Conservation (phyloP, 75 land plant genomes). For the Pinus albicaulis region DNA sequence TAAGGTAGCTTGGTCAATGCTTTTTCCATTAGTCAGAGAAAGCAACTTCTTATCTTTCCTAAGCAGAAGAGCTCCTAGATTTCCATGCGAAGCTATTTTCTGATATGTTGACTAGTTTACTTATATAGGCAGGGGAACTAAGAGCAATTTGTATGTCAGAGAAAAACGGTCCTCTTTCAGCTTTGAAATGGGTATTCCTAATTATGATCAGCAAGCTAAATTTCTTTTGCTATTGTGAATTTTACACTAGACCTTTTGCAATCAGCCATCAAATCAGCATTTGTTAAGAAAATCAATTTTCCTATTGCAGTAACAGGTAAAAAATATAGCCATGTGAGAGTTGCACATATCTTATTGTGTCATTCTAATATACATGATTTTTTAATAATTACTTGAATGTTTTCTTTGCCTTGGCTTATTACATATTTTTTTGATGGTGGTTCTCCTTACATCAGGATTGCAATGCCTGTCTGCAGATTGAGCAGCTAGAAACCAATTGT, state of each 20-base stretch:
- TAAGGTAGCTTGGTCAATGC: too few relatives aligned
- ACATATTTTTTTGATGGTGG: background rate
- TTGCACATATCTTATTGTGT: background rate
- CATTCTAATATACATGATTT: background rate
- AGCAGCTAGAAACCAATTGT: background rate
- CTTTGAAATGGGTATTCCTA: background rate
- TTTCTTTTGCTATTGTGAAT: background rate
- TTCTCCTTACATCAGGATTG: constrained; percentile 4
- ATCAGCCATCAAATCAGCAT: background rate
- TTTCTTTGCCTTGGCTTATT: background rate
- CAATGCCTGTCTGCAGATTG: background rate
- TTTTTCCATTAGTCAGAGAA: too few relatives aligned
- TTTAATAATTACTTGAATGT: background rate
- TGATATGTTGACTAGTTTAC: background rate
- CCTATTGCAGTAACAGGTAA: background rate
- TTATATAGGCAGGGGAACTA: background rate
- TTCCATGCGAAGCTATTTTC: background rate
- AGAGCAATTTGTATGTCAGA: background rate
- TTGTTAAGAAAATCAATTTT: background rate
- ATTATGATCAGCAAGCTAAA: background rate
- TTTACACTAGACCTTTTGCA: background rate
- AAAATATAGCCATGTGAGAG: background rate
- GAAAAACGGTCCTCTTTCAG: background rate
- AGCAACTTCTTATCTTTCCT: background rate
- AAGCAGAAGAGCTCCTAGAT: background rate